Conservation (phyloP, 2,329 filamentous ascomycete genomes). For the Stemphylium beticola region DNA sequence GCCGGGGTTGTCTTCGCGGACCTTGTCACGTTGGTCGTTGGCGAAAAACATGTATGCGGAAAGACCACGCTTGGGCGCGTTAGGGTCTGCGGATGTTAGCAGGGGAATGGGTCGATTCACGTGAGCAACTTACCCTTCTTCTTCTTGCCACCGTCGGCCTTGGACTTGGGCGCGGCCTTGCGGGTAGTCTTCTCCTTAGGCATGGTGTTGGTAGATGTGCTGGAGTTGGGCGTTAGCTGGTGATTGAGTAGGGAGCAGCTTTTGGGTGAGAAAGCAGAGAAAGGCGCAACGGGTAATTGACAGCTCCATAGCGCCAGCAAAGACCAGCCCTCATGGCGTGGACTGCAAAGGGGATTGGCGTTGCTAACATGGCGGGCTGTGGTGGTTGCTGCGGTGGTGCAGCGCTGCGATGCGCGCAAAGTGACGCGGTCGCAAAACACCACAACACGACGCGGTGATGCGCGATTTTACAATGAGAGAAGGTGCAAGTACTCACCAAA, state of each 20-base stretch:
- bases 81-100: slow-evolving; percentile 71
- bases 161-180: slow-evolving; percentile 56
- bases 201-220: slow-evolving; percentile 57
- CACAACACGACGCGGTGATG: slow-evolving; percentile 33
- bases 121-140: slow-evolving; percentile 67
- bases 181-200: slow-evolving; percentile 70
- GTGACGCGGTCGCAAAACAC: slow-evolving; percentile 43
- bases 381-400: slow-evolving; percentile 13
- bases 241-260: slow-evolving; percentile 6
- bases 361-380: slow-evolving; percentile 24
- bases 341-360: slow-evolving; percentile 10
- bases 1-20: slow-evolving; percentile 96
- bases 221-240: slow-evolving; percentile 20
- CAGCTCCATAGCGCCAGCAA: slow-evolving; percentile 2
- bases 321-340: slow-evolving; percentile 6
- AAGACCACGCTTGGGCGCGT: slow-evolving; percentile 98
- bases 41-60: slow-evolving; percentile 99
- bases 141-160: slow-evolving; percentile 65
- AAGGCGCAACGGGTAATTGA: background rate
- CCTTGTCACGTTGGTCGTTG: slow-evolving; percentile 98
- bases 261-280: slow-evolving; percentile 1
- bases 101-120: slow-evolving; percentile 10
- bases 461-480: slow-evolving; percentile 33
- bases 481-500: slow-evolving; percentile 39
- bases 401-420: slow-evolving; percentile 29